phyloP scores from a whole-genome alignment of 2,329 filamentous ascomycete species.

The Phyllosticta citrichinensis region DNA sequence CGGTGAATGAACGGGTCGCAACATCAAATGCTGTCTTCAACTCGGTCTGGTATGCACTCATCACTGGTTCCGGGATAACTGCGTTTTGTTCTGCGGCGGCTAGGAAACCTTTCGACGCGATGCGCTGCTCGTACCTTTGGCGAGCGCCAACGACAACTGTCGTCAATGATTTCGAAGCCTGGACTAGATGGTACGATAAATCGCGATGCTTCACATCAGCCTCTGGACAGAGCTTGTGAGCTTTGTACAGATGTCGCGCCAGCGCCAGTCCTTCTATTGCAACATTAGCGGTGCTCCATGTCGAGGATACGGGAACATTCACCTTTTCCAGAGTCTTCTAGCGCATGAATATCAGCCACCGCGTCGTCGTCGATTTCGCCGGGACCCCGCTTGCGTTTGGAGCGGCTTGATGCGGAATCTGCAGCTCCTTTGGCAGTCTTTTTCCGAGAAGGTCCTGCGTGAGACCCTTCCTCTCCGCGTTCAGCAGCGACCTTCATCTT shows the following conservation, averaged over 20 bases:
- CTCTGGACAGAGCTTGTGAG: constrained; percentile 20
- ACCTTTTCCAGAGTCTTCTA: background rate
- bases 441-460: background rate
- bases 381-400: background rate
- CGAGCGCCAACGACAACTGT: constrained; percentile 18
- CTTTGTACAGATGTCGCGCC: constrained; percentile 18
- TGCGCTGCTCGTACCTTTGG: constrained; percentile 8
- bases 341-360: background rate
- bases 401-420: no score
- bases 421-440: background rate
- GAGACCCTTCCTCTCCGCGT: background rate
- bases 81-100: background rate
- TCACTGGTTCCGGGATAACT: background rate
- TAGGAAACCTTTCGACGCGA: background rate
- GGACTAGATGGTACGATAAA: constrained; percentile 20
- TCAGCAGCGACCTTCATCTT: constrained; percentile 6
- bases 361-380: background rate
- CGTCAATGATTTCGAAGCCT: constrained; percentile 17
- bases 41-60: background rate
- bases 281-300: background rate
- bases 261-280: background rate
- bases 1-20: constrained; percentile 22
- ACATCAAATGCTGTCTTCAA: constrained; percentile 14
- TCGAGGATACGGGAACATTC: background rate
- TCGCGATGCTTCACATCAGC: constrained; percentile 11